Percentiles rank a stretch among this genome's conserved stretches.
These are phyloP conservation scores for Antrodiella citrinella DNA, from an alignment of 768 basidiomycete species.

Conservation along the genomic window DNA sequence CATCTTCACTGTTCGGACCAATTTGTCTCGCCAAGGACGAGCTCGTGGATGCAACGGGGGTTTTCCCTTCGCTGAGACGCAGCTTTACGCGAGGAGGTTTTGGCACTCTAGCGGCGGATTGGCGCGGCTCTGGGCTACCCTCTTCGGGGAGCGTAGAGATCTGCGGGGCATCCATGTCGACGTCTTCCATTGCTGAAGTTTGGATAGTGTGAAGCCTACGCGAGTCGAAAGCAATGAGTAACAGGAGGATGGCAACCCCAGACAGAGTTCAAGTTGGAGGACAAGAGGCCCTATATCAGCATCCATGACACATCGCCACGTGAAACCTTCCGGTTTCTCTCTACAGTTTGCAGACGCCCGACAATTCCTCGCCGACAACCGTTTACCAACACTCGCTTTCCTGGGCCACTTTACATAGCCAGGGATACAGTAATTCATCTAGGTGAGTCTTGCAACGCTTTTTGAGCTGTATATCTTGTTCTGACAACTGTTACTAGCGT, in stretches of 20 bases:
- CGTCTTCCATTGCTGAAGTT: too few species aligned
- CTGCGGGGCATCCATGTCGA: slow-evolving; percentile 75
- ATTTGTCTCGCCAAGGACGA: slow-evolving; percentile 22
- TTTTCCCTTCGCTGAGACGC: slow-evolving; percentile 37
- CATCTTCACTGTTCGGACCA: slow-evolving; percentile 30
- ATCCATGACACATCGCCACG: background rate
- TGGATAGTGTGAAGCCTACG: too few species aligned
- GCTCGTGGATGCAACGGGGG: slow-evolving; percentile 26
- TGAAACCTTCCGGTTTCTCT: background rate
- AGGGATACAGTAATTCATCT: background rate
- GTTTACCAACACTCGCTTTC: background rate
- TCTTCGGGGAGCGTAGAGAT: slow-evolving; percentile 76
- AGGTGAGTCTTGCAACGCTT: background rate
- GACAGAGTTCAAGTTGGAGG: too few species aligned
- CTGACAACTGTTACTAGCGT: too few species aligned
- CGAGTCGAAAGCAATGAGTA: too few species aligned
- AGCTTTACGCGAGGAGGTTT: slow-evolving; percentile 38
- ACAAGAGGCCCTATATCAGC: too few species aligned
- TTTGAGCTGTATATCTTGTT: too few species aligned
- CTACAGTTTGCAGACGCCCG: background rate
- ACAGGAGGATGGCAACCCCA: too few species aligned
- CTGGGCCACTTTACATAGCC: background rate
- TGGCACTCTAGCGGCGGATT: slow-evolving; percentile 27
- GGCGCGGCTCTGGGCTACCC: slow-evolving; percentile 54
- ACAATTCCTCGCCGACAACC: background rate